Evolutionary conservation across 177 flowering plant species (phyloP).

Genomic region (Vitis hybrid): DNA sequence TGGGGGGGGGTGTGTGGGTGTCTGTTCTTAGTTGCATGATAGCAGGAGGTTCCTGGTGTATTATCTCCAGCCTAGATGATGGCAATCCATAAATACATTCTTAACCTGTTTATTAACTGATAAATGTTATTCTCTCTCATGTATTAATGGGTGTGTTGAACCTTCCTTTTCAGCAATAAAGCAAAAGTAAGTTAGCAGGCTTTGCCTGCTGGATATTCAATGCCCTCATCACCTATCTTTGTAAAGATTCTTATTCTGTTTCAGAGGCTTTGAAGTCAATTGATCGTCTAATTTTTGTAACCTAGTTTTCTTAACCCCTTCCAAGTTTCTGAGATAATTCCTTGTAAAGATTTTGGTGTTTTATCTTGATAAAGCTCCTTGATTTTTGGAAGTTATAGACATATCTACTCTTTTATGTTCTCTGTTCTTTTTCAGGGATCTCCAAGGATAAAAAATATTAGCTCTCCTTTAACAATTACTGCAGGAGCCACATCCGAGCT

Average conservation of each 20-base stretch:
- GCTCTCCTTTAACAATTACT: no score
- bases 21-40: conserved; percentile 1
- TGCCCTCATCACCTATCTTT: background rate
- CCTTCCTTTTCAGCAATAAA: conserved; percentile 3
- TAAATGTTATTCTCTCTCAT: conserved; percentile 2
- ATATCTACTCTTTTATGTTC: no score
- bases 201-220: conserved; percentile 7
- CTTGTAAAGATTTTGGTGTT: no score
- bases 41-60: background rate
- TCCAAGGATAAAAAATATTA: no score
- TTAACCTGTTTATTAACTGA: conserved; percentile 14
- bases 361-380: no score
- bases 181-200: background rate
- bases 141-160: background rate
- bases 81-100: conserved; percentile 4
- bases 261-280: background rate
- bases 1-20: background rate
- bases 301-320: background rate
- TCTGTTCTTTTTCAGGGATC: no score
- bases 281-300: background rate
- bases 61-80: background rate
- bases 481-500: no score
- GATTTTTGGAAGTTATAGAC: no score
- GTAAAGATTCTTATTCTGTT: background rate
- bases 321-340: background rate